Conservation (phyloP, 2,329 filamentous ascomycete genomes). For the Trichoderma asperellum region DNA sequence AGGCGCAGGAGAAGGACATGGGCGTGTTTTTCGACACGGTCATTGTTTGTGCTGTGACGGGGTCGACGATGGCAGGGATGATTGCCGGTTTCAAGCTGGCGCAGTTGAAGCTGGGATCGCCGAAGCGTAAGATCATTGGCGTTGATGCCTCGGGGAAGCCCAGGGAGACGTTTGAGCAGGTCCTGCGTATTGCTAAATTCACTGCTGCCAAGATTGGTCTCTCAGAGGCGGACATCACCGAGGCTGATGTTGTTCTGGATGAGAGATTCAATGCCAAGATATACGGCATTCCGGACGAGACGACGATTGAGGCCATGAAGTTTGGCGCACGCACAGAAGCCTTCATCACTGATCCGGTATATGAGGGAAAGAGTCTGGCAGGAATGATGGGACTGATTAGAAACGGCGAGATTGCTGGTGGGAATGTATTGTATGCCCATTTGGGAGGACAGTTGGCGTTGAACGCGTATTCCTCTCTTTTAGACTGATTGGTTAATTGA, state of each 20-base stretch:
- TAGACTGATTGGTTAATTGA: neutral
- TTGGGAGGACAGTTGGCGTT: conserved; percentile 71
- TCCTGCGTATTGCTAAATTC: conserved; percentile 66
- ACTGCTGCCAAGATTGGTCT: conserved; percentile 68
- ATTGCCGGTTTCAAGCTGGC: conserved; percentile 71
- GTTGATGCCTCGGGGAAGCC: conserved; percentile 58
- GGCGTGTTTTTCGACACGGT: conserved; percentile 70
- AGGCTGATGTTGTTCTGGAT: conserved; percentile 65
- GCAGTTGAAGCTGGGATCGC: conserved; percentile 49
- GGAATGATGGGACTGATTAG: conserved; percentile 71
- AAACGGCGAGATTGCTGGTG: conserved; percentile 62
- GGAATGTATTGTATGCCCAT: conserved; percentile 74
- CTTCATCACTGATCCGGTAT: conserved; percentile 76
- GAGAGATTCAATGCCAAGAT: conserved; percentile 63
- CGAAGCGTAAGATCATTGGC: conserved; percentile 62
- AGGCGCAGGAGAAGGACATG: conserved; percentile 62
- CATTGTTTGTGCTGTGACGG: conserved; percentile 72
- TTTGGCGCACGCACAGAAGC: conserved; percentile 70
- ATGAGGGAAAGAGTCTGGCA: conserved; percentile 75
- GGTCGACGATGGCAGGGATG: conserved; percentile 72
- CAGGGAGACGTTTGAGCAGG: conserved; percentile 64
- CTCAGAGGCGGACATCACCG: conserved; percentile 60
- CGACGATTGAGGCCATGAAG: conserved; percentile 69
- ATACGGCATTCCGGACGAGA: conserved; percentile 69
- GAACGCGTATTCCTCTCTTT: conserved; percentile 59